Evolutionary conservation across 1,139 yeast species (phyloP), one percentile per base, ranked within the genome.

Genomic region (Pichia sp.): DNA sequence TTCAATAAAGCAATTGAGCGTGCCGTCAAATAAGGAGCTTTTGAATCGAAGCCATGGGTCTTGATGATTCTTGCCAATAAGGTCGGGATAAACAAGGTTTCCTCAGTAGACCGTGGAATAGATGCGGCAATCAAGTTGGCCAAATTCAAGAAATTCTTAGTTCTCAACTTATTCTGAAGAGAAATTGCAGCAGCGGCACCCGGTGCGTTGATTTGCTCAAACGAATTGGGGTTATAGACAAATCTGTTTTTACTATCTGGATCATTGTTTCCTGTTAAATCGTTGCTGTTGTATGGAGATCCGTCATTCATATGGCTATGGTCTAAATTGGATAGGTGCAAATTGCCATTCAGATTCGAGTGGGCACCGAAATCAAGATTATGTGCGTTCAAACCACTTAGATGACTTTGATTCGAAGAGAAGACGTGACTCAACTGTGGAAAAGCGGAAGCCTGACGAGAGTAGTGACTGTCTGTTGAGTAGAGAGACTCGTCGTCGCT

Each of bases 121-220:
- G 92, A 81, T 57, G 85, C 78, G 0, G 93, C 88, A 12, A 86
- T 90, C 49, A 86, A 72, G 6, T 81, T 78, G 0, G 92, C 85
- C 56, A 86, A 72, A 60, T 69, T 81, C 80, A 60, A 65, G 49
- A 75, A 78, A 53, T 69, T 64, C 51, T 71, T 72, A 42, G 74
- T 76, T 57, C 78, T 78, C 78, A 79, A 76, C 62, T 74, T 79
- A 47, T 80, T 69, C 53, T 69, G 85, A 57, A 81, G 74, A 8
- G 88, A 84, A 48, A 88, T 81, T 3, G 90, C 90, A 2, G 92
- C 92, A 2, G 87, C 86, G 2, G 90, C 83, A 4, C 90, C 92
- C 0, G 93, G 92, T 0, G 92, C 92, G 52, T 87, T 89, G 43
- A 74, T 75, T 52, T 79, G 81, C 62, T 83, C 85, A 58, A 81